Evolutionary conservation across 2,329 filamentous ascomycete genomes (phyloP), one percentile per base, ranked within the genome.

Genomic region (Alternaria infectoria): DNA sequence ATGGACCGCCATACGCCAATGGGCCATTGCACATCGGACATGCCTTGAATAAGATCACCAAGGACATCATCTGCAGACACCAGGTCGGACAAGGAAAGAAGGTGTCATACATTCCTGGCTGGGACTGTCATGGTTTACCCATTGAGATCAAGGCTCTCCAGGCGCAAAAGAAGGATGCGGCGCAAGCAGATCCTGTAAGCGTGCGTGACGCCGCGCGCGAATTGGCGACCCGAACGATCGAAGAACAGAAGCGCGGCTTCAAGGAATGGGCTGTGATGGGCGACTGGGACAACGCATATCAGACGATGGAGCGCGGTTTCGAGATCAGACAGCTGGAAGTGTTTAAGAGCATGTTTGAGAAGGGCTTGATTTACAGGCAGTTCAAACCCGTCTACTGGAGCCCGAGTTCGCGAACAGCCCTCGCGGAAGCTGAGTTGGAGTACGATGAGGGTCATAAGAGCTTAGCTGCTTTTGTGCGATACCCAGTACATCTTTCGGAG

Each of bases 1-100:
- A 99, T 88, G 96, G 96, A 0, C 96, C 96, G 0, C 96, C 96
- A 0, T 99, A 98, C 79, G 96, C 96, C 67, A 99, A 99, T 82
- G 96, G 96, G 13, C 87, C 87, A 47, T 86, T 99, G 10, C 96
- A 99, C 76, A 89, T 96, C 64, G 96, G 96, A 3, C 96, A 99
- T 84, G 93, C 96, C 36, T 84, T 99, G 76, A 99, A 99, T 81
- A 99, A 99, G 82, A 91, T 98, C 71, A 85, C 97, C 63, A 99
- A 99, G 83, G 96, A 99, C 81, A 92, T 98, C 74, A 92, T 97
- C 65, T 86, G 93, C 71, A 88, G 96, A 44, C 89, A 91, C 65
- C 89, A 97, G 81, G 83, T 98, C 64, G 89, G 92, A 64, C 87
- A 90, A 75, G 96, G 93, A 17, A 90, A 87, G 70, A 86, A 88